Evolutionary conservation across 306 rosid species (phyloP).

Genomic region (Astragalus glycyphyllos): DNA sequence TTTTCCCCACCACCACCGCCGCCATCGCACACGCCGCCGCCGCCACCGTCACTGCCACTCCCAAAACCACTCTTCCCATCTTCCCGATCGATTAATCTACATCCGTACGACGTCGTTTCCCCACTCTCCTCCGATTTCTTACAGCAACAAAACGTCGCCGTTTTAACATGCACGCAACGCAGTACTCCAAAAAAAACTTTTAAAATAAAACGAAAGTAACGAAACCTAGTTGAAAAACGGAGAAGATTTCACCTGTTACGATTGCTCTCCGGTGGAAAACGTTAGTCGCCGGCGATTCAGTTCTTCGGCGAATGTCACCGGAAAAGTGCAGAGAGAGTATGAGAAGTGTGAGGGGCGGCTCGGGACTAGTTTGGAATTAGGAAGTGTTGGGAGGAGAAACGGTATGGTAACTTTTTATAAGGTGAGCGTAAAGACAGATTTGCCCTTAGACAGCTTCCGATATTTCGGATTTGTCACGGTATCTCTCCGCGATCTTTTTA

Average conservation of each 20-base stretch:
- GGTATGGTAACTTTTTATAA: constrained; percentile 57
- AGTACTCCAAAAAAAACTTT: not conserved
- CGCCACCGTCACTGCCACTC: constrained; percentile 73
- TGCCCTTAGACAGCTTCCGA: constrained; percentile 10
- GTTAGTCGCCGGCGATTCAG: constrained; percentile 11
- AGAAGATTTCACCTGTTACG: not conserved
- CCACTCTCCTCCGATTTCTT: constrained; percentile 48
- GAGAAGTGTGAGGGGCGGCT: constrained; percentile 44
- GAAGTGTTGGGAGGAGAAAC: constrained; percentile 56
- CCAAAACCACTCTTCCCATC: constrained; percentile 77
- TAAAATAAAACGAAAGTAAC: not conserved
- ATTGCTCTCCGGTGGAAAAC: not conserved
- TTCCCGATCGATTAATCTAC: constrained; percentile 57
- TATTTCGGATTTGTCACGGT: constrained; percentile 52
- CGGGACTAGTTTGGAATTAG: constrained; percentile 42
- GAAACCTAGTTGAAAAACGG: not conserved
- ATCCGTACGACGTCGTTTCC: constrained; percentile 56
- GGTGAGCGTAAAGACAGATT: constrained; percentile 36
- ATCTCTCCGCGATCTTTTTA: constrained; percentile 53
- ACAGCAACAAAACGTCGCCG: constrained; percentile 60
- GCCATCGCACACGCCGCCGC: constrained; percentile 79
- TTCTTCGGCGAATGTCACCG: constrained; percentile 50
- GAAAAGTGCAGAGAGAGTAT: constrained; percentile 47
- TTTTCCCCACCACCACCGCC: constrained; percentile 71
- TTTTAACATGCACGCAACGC: constrained; percentile 64